Evolutionary conservation across 1,284 basidiomycete genomes (phyloP).

Genomic region (Hypsizygus ulmarius): DNA sequence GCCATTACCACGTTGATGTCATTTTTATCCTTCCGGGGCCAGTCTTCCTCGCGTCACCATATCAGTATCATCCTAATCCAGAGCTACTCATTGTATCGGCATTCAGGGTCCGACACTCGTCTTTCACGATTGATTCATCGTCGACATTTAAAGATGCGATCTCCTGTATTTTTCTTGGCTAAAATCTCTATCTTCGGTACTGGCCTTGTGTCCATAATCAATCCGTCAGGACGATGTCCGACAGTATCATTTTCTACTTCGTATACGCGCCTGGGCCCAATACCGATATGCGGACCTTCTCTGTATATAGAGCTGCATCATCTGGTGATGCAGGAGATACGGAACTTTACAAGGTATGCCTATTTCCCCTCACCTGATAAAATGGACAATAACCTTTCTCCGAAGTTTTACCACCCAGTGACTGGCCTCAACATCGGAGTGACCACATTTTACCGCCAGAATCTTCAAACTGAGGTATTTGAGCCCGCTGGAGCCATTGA

Average conservation of each 20-base stretch:
- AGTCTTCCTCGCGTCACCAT: slow-evolving; percentile 1
- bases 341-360: slow-evolving; percentile 47
- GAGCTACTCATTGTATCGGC: background rate
- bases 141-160: slow-evolving; percentile 1
- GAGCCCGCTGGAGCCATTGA: slow-evolving; percentile 53
- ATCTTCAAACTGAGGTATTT: slow-evolving; percentile 40
- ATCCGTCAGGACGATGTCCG: background rate
- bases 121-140: background rate
- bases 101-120: slow-evolving; percentile 8
- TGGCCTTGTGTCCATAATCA: background rate
- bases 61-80: slow-evolving; percentile 4
- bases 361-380: background rate
- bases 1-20: slow-evolving; percentile 6
- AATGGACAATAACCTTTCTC: slow-evolving; percentile 3
- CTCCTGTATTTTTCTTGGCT: background rate
- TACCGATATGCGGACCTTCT: slow-evolving; percentile 45
- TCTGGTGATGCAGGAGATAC: slow-evolving; percentile 26
- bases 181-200: background rate
- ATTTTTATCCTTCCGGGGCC: background rate
- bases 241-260: slow-evolving; percentile 42
- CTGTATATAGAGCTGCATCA: slow-evolving; percentile 36
- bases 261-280: slow-evolving; percentile 32
- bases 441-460: slow-evolving; percentile 51
- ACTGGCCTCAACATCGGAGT: slow-evolving; percentile 42
- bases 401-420: slow-evolving; percentile 53